Base-by-base conservation (phyloP, 805 yeast genomes). In the Myxozyma mucilagina region DNA sequence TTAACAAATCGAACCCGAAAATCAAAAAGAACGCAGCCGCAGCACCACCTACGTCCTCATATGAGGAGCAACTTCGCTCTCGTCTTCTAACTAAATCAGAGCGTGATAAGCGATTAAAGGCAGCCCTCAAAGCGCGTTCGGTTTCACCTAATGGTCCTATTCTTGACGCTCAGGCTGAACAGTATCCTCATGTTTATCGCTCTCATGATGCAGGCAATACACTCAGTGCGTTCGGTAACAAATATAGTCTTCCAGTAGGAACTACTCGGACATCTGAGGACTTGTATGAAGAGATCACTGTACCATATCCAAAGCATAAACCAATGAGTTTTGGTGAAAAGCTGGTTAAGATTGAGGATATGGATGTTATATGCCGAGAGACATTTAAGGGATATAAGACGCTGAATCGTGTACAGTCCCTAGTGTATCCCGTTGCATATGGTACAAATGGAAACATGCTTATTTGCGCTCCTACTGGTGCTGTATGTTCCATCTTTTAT, bases 381-480 rank as follows among this genome's bases (percentile, higher is more conserved):
- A 91, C 97, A 0, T 94, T 94, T 73, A 82, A 82, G 60, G 86
- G 86, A 35, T 94, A 94, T 73, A 79, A 82, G 60, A 81, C 88
- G 0, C 78, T 93, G 67, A 93, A 93, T 75, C 82, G 88, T 67
- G 88, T 94, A 82, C 99, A 93, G 74, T 87, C 96, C 16, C 78
- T 94, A 63, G 96, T 93, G 1, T 94, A 80, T 67, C 96, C 96
- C 0, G 90, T 92, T 13, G 98, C 97, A 0, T 94, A 93, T 72
- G 85, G 87, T 57, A 87, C 97, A 4, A 91, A 89, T 73, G 97
- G 93, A 69, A 93, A 93, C 70, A 89, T 94, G 97, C 77, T 92
- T 53, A 90, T 92, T 4, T 92, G 97, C 83, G 97, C 97, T 0
- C 97, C 97, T 1, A 92, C 97, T 0, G 97, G 97, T 80, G 97